Evolutionary conservation across 2,329 filamentous ascomycete species (phyloP).

Genomic region (Cercospora beticola): DNA sequence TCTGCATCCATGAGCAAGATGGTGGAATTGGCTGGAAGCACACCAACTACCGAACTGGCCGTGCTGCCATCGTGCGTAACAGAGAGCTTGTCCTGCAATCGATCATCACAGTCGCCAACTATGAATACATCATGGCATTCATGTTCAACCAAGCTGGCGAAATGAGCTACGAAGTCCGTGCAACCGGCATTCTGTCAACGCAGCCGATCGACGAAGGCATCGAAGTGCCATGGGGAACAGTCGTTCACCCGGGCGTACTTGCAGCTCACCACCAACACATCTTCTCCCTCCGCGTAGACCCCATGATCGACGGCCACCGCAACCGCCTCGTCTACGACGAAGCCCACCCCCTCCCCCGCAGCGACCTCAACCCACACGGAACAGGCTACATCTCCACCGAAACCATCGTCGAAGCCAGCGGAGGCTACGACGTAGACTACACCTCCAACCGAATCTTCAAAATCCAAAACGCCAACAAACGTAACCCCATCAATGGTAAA

Average conservation of each 20-base stretch:
- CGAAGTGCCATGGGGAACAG: slow-evolving; percentile 65
- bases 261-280: slow-evolving; percentile 74
- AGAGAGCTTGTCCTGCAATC: slow-evolving; percentile 65
- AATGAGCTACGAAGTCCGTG: slow-evolving; percentile 65
- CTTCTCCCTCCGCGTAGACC: slow-evolving; percentile 57
- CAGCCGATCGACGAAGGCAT: slow-evolving; percentile 66
- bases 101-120: slow-evolving; percentile 65
- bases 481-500: slow-evolving; percentile 50
- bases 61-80: slow-evolving; percentile 60
- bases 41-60: slow-evolving; percentile 64
- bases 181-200: slow-evolving; percentile 68
- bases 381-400: slow-evolving; percentile 50
- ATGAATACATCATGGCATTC: slow-evolving; percentile 67
- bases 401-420: slow-evolving; percentile 49
- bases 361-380: slow-evolving; percentile 56
- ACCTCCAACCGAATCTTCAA: slow-evolving; percentile 50
- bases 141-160: slow-evolving; percentile 69
- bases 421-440: slow-evolving; percentile 51
- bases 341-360: slow-evolving; percentile 58
- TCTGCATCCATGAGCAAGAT: slow-evolving; percentile 71
- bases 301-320: slow-evolving; percentile 47
- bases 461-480: slow-evolving; percentile 47
- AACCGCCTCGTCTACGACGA: slow-evolving; percentile 54
- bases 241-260: slow-evolving; percentile 68
- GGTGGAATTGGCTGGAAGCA: slow-evolving; percentile 69